Evolutionary conservation across 805 yeast genomes (phyloP), one percentile per base, ranked within the genome.

Genomic region (Ogataea pilisensis): DNA sequence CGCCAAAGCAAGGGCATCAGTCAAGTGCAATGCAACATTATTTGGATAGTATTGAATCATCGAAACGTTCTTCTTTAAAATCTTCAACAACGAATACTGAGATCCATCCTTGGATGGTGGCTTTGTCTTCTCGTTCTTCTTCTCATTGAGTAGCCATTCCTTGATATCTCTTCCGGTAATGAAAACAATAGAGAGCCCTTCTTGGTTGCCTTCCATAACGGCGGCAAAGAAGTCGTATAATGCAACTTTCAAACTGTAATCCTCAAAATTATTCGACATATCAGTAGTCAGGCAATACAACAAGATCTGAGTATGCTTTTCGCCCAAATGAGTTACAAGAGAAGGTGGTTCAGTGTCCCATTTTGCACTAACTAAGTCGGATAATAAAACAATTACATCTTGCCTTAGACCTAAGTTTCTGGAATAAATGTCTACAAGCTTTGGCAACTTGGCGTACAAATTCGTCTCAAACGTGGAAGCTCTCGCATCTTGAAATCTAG

Each of bases 261-360:
- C 76, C 39, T 75, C 79, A 46, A 79, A 66, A 0, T 76, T 66
- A 46, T 75, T 76, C 22, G 74, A 72, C 51, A 89, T 65, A 49
- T 86, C 89, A 0, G 70, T 48, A 0, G 79, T 73, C 22, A 91
- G 58, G 1, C 82, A 72, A n/a, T 70, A 67, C 8, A 86, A 65
- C 22, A 91, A 68, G 3, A 76, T 61, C 21, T 71, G 72, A 0
- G 95, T 75, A 48, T 76, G 72, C 16, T 71, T 68, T n/a, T 73
- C 68, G 4, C 95, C 93, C 39, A 91, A 64, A 57, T 87, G 87
- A 0, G 97, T 85, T 30, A 91, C 67, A 35, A 91, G 64, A 1
- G 96, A 88, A 3, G 95, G 95, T 26, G 81, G 75, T 21, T 76
- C 79, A 4, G 65, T 64, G 6, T 68, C 68, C 82, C 85, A 78